Conservation (phyloP, 2,329 filamentous ascomycete genomes). For the Tothia fuscella region DNA sequence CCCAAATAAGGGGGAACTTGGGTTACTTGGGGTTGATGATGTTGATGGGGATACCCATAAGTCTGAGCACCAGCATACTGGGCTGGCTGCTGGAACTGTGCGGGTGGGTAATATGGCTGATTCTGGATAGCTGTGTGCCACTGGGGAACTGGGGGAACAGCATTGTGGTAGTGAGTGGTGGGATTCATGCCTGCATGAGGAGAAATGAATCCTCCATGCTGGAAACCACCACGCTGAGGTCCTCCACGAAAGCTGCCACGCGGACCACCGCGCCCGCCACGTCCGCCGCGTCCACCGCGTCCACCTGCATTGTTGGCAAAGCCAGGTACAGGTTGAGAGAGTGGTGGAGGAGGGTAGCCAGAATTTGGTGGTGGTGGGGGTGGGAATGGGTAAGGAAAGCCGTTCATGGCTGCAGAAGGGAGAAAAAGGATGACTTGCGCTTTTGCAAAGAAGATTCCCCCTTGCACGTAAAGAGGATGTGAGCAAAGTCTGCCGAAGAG, state of each 20-base stretch:
- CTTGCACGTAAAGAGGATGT: background rate
- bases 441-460: background rate
- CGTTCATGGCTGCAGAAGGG: conserved; percentile 10
- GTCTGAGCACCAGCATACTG: too few species aligned
- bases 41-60: too few species aligned
- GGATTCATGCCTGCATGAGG: too few species aligned
- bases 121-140: too few species aligned
- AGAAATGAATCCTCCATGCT: too few species aligned
- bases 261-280: background rate
- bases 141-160: too few species aligned
- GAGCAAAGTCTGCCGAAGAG: too few species aligned
- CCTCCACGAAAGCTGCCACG: background rate
- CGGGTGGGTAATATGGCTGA: too few species aligned
- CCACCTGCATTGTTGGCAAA: background rate
- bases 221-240: background rate
- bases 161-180: too few species aligned
- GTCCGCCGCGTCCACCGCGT: background rate
- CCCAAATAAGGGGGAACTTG: too few species aligned
- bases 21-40: too few species aligned
- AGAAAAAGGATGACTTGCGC: background rate
- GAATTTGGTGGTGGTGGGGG: conserved; percentile 28
- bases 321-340: background rate
- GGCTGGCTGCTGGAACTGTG: too few species aligned
- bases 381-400: conserved; percentile 37
- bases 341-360: conserved; percentile 2